Evolutionary conservation across 2,329 filamentous ascomycete genomes (phyloP).

Genomic region (Colletotrichum tropicale): DNA sequence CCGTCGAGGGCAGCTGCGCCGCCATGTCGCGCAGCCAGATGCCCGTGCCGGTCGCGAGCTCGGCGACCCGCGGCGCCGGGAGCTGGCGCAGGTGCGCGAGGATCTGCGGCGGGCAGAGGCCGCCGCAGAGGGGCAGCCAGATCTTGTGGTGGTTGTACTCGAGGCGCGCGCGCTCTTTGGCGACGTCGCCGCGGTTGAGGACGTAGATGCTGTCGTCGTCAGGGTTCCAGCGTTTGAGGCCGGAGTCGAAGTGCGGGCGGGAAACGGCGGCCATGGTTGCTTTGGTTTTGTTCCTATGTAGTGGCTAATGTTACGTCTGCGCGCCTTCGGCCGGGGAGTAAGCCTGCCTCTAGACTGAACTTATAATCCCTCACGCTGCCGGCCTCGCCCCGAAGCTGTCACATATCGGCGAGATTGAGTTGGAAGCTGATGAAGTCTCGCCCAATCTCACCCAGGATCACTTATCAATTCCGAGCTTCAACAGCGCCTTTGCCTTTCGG

Average conservation of each 20-base stretch:
- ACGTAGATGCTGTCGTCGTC: not conserved
- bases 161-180: not conserved
- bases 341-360: not conserved
- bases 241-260: not conserved
- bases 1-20: not conserved
- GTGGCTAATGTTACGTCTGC: not conserved
- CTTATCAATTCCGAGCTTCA: not conserved
- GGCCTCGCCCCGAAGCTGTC: not conserved
- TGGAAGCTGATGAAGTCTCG: not conserved
- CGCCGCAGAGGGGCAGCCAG: not conserved
- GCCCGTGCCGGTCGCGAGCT: constrained; percentile 23
- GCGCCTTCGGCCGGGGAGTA: not conserved
- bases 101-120: not conserved
- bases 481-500: not conserved
- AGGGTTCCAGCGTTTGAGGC: not conserved
- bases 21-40: constrained; percentile 25
- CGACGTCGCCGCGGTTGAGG: not conserved
- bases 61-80: constrained; percentile 7
- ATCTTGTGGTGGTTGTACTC: constrained; percentile 7
- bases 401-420: not conserved
- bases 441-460: not conserved
- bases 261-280: not conserved
- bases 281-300: not conserved
- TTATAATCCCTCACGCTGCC: not conserved
- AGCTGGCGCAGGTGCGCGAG: not conserved